These are phyloP conservation scores for Fusarium sp. DNA, from an alignment of 2,329 filamentous ascomycete species.

Conservation along the genomic window DNA sequence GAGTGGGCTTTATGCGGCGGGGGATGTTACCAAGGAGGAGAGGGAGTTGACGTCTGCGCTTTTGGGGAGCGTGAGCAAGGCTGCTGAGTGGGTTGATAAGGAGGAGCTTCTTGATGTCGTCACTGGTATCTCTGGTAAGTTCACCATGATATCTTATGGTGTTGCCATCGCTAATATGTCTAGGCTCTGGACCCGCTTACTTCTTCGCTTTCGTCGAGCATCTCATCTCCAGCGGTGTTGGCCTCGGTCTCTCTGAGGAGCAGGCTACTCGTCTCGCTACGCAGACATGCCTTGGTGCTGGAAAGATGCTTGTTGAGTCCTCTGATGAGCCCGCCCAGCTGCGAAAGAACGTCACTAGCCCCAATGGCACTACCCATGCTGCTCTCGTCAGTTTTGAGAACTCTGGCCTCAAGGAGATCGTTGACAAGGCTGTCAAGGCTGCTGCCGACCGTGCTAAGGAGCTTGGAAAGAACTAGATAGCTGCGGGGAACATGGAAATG, in stretches of 20 bases:
- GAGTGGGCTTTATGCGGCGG: conserved; percentile 56
- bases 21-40: conserved; percentile 54
- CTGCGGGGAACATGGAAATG: fast-evolving
- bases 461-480: conserved; percentile 49
- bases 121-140: conserved; percentile 58
- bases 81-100: conserved; percentile 59
- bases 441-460: conserved; percentile 55
- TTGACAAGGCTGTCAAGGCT: conserved; percentile 58
- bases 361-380: conserved; percentile 61
- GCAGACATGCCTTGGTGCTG: conserved; percentile 62
- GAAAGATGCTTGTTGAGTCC: conserved; percentile 60
- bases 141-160: fast-evolving
- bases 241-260: conserved; percentile 56
- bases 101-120: conserved; percentile 61
- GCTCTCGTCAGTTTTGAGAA: conserved; percentile 59
- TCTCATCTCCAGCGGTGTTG: conserved; percentile 54
- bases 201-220: conserved; percentile 65
- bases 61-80: conserved; percentile 57
- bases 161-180: neutral
- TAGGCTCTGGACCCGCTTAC: conserved; percentile 62
- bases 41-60: conserved; percentile 54
- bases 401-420: conserved; percentile 53
- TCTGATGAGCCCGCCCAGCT: conserved; percentile 57
- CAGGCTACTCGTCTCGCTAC: conserved; percentile 60
- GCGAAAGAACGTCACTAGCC: conserved; percentile 62